Percentiles rank a stretch among this genome's conserved stretches.
phyloP scores from a whole-genome alignment of 345 rosid genomes.

The Xanthoceras sorbifolium region DNA sequence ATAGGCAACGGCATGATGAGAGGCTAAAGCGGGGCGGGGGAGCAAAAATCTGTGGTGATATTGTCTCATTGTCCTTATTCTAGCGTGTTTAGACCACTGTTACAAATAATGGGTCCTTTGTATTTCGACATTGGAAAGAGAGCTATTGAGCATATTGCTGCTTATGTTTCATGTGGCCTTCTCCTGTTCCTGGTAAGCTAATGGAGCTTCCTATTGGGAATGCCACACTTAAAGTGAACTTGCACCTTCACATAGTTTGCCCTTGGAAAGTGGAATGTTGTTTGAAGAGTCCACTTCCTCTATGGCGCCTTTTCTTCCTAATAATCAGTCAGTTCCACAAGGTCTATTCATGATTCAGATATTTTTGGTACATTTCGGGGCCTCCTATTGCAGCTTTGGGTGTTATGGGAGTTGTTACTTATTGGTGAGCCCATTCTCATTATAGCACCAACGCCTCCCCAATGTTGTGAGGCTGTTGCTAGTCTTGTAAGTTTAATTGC shows the following conservation, averaged over 20 bases:
- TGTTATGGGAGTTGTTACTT: slow-evolving; percentile 86
- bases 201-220: slow-evolving; percentile 98
- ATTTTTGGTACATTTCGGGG: slow-evolving; percentile 83
- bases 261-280: slow-evolving; percentile 59
- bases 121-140: slow-evolving; percentile 82
- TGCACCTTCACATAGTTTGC: slow-evolving; percentile 89
- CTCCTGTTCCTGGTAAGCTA: slow-evolving; percentile 76
- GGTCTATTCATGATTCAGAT: slow-evolving; percentile 97
- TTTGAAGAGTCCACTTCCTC: slow-evolving; percentile 81
- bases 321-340: slow-evolving; percentile 88
- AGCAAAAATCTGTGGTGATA: slow-evolving; percentile 92
- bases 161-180: slow-evolving; percentile 93
- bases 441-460: slow-evolving; percentile 97
- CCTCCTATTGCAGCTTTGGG: slow-evolving; percentile 86
- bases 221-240: slow-evolving; percentile 78
- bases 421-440: slow-evolving; percentile 93
- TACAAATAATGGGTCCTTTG: slow-evolving; percentile 95
- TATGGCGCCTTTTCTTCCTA: slow-evolving; percentile 92
- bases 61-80: slow-evolving; percentile 81
- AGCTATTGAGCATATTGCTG: slow-evolving; percentile 83
- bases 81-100: slow-evolving; percentile 82
- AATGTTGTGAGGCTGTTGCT: slow-evolving; percentile 95
- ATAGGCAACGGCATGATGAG: slow-evolving; percentile 95
- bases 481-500: slow-evolving; percentile 94
- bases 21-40: slow-evolving; percentile 94